These are phyloP conservation scores for Drosera spatulata DNA, from an alignment of 179 eudicot genomes.

Conservation along the genomic window DNA sequence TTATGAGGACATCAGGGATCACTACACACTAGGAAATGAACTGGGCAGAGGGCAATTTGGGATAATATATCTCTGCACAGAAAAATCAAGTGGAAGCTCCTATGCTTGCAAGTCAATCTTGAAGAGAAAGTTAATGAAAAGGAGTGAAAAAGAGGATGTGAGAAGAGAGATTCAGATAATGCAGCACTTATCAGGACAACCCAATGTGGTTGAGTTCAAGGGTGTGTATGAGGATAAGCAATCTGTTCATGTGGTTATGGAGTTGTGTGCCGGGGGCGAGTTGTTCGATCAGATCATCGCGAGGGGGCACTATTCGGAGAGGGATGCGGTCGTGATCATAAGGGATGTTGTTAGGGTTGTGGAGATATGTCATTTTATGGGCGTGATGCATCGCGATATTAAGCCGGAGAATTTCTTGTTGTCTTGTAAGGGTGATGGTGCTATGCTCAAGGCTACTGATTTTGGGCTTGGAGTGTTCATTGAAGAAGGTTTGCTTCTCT, in stretches of 20 bases:
- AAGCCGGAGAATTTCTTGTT: conserved; percentile 73
- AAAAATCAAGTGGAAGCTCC: conserved; percentile 41
- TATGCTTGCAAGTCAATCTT: conserved; percentile 63
- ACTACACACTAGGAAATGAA: too few species aligned
- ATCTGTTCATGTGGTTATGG: conserved; percentile 66
- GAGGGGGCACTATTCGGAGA: conserved; percentile 62
- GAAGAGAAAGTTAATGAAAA: conserved; percentile 52
- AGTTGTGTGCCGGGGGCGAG: conserved; percentile 77
- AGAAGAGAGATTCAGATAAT: conserved; percentile 64
- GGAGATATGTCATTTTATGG: conserved; percentile 72
- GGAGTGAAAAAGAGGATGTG: conserved; percentile 67
- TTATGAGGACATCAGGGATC: too few species aligned
- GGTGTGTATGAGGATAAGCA: conserved; percentile 69
- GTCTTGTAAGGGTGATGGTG: conserved; percentile 47
- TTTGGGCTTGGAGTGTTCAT: conserved; percentile 65
- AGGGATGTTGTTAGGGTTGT: conserved; percentile 64
- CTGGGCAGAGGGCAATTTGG: conserved; percentile 70
- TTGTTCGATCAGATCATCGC: conserved; percentile 63
- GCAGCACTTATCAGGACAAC: conserved; percentile 57
- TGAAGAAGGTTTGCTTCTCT: conserved; percentile 33
- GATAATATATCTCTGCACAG: conserved; percentile 49
- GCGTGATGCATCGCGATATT: conserved; percentile 70
- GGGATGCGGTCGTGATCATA: conserved; percentile 56
- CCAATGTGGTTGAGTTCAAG: conserved; percentile 56
- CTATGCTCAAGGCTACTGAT: conserved; percentile 75